phyloP scores from a whole-genome alignment of 352 stramenopile genomes.

The Paralagenidium karlingii region DNA sequence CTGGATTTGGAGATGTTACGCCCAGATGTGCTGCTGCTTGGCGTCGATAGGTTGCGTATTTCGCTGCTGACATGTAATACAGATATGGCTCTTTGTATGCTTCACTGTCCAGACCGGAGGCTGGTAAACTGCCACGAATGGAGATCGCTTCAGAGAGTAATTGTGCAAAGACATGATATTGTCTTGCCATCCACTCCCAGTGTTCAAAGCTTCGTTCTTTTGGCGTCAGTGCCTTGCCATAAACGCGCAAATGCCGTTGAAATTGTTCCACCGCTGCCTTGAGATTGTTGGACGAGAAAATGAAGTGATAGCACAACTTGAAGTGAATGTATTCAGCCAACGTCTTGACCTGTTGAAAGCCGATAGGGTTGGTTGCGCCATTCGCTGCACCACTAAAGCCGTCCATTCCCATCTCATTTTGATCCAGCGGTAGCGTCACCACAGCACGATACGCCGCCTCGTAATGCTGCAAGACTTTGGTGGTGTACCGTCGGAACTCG shows the following conservation, averaged over 20 bases:
- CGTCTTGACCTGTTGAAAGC: slow-evolving; percentile 56
- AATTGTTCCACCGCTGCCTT: slow-evolving; percentile 78
- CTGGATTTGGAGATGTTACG: slow-evolving; percentile 10
- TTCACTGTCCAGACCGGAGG: slow-evolving; percentile 51
- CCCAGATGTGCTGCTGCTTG: slow-evolving; percentile 50
- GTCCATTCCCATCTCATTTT: neutral
- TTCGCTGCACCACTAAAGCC: slow-evolving; percentile 15
- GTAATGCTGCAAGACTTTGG: slow-evolving; percentile 79
- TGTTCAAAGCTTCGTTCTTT: slow-evolving; percentile 60
- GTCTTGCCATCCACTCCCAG: slow-evolving; percentile 72
- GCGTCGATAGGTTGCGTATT: slow-evolving; percentile 67
- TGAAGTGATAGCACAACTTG: slow-evolving; percentile 80
- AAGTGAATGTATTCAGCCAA: slow-evolving; percentile 83
- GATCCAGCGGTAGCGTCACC: slow-evolving; percentile 14
- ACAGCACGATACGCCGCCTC: slow-evolving; percentile 65
- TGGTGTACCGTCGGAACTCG: slow-evolving; percentile 77
- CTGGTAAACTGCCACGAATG: slow-evolving; percentile 41
- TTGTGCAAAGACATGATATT: slow-evolving; percentile 83
- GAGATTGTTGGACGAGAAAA: slow-evolving; percentile 76
- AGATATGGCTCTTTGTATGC: slow-evolving; percentile 82
- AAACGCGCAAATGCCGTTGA: slow-evolving; percentile 66
- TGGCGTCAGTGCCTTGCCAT: slow-evolving; percentile 32
- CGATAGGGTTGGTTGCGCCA: slow-evolving; percentile 24
- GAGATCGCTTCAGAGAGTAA: slow-evolving; percentile 57
- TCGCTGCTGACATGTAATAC: slow-evolving; percentile 74